Conservation (phyloP, 768 basidiomycete species). For the Termitomyces sp. region DNA sequence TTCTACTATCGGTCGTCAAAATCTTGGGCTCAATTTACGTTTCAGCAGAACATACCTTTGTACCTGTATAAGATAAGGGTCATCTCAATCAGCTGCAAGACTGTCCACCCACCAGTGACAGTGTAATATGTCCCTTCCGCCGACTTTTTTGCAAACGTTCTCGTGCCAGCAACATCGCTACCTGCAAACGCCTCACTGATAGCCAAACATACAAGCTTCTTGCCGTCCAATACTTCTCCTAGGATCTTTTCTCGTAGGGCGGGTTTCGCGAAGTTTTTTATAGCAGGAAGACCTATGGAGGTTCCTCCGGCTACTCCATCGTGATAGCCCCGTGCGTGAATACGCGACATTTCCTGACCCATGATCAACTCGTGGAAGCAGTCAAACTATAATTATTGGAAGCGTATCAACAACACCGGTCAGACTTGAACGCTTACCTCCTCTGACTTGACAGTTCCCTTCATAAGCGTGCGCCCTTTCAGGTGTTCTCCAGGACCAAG, state of each 20-base stretch:
- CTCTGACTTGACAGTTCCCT: slow-evolving; percentile 12
- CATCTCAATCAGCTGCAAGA: slow-evolving; percentile 1
- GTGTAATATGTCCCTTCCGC: slow-evolving; percentile 67
- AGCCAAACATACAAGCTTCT: slow-evolving; percentile 70
- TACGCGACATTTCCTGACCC: slow-evolving; percentile 56
- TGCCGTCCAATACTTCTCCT: slow-evolving; percentile 49
- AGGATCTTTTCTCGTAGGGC: slow-evolving; percentile 44
- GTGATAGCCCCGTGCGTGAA: slow-evolving; percentile 57
- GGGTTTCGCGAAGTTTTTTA: slow-evolving; percentile 30
- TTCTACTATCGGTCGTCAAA: slow-evolving; percentile 4
- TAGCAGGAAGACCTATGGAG: slow-evolving; percentile 66
- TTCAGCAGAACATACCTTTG: slow-evolving; percentile 7
- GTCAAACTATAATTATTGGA: slow-evolving; percentile 38
- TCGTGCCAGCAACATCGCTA: slow-evolving; percentile 59
- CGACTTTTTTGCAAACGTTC: slow-evolving; percentile 55
- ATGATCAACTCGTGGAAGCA: slow-evolving; percentile 61
- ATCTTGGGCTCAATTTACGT: neutral
- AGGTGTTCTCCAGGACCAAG: slow-evolving; percentile 14
- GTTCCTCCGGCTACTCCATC: slow-evolving; percentile 63
- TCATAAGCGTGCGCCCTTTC: slow-evolving; percentile 11
- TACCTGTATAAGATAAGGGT: slow-evolving; percentile 4
- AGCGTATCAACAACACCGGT: neutral
- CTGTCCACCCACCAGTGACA: slow-evolving; percentile 54
- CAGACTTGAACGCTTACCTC: neutral
- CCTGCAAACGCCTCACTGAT: slow-evolving; percentile 76